Evolutionary conservation across 1,284 basidiomycete species (phyloP).

Genomic region (Schizophyllum amplum): DNA sequence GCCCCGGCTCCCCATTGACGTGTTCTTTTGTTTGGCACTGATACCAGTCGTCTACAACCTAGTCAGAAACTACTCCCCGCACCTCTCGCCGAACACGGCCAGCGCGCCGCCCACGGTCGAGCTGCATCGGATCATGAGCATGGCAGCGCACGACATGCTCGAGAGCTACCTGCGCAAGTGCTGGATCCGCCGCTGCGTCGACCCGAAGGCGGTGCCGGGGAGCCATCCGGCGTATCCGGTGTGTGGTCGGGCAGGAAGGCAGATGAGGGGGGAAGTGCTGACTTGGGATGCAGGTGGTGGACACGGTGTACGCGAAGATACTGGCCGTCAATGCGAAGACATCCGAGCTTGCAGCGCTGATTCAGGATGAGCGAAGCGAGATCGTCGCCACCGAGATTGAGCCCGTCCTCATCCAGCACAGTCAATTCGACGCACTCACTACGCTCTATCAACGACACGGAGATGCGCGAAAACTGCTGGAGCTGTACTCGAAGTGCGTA

Average conservation of each 20-base stretch:
- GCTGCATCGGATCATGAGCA: slow-evolving; percentile 48
- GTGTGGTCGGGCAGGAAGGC: slow-evolving; percentile 6
- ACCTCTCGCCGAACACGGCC: slow-evolving; percentile 65
- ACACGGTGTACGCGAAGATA: slow-evolving; percentile 75
- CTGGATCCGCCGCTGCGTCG: slow-evolving; percentile 21
- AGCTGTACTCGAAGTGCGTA: slow-evolving; percentile 65
- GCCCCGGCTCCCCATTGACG: slow-evolving; percentile 16
- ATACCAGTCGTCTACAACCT: slow-evolving; percentile 73
- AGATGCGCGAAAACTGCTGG: slow-evolving; percentile 53
- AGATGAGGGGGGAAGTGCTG: slow-evolving; percentile 4
- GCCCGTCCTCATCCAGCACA: slow-evolving; percentile 39
- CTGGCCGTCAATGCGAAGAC: slow-evolving; percentile 58
- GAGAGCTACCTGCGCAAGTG: slow-evolving; percentile 50
- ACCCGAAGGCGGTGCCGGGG: slow-evolving; percentile 17
- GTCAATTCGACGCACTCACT: slow-evolving; percentile 59
- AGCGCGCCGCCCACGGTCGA: slow-evolving; percentile 61
- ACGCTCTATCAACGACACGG: slow-evolving; percentile 54
- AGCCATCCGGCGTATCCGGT: slow-evolving; percentile 14
- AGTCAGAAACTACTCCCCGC: slow-evolving; percentile 85
- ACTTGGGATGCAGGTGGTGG: slow-evolving; percentile 49
- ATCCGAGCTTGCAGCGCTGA: slow-evolving; percentile 52
- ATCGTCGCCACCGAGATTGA: slow-evolving; percentile 63
- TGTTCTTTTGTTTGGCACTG: slow-evolving; percentile 44
- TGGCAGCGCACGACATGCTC: slow-evolving; percentile 63
- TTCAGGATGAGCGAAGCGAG: slow-evolving; percentile 46